These are phyloP conservation scores for Sporothrix globosa DNA, from an alignment of 2,329 filamentous ascomycete genomes.

Conservation along the genomic window DNA sequence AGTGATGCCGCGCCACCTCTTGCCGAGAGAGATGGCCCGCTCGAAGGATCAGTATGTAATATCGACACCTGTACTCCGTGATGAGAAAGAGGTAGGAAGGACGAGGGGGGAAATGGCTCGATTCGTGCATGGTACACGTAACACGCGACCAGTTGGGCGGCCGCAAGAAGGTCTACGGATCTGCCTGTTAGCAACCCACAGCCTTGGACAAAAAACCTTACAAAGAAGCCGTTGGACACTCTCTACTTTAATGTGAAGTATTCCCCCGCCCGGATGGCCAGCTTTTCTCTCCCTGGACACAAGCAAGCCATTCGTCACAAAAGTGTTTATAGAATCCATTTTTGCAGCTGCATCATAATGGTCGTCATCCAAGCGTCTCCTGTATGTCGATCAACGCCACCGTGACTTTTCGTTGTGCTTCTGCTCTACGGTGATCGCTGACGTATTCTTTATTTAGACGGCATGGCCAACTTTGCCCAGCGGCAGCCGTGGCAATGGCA, in stretches of 20 bases:
- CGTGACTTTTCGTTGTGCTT: not conserved
- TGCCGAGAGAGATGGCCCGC: not conserved
- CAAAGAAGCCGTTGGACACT: too few relatives aligned
- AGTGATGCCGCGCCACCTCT: not conserved
- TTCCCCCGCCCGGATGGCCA: not conserved
- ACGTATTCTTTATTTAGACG: not conserved
- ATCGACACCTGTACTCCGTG: not conserved
- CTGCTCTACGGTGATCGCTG: not conserved
- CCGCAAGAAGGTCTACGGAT: not conserved
- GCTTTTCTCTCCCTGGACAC: not conserved
- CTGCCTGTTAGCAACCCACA: not conserved
- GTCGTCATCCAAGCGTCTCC: not conserved
- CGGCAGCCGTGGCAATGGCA: too few relatives aligned
- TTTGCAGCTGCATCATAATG: not conserved
- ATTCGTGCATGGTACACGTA: constrained; percentile 3
- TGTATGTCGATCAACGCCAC: not conserved
- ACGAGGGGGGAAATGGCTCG: not conserved
- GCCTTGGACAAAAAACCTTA: not conserved
- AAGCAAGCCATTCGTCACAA: not conserved
- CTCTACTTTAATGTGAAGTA: not conserved
- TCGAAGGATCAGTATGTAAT: constrained; percentile 7
- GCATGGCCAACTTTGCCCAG: not conserved
- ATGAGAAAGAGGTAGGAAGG: not conserved
- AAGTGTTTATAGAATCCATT: not conserved
- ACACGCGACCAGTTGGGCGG: constrained; percentile 1